Evolutionary conservation across 345 rosid species (phyloP).

Genomic region (sweet orange (Citrus sinensis)): DVS_A1.0 CM039164.1:3405001-3405500

Average conservation of each 20-base stretch:
- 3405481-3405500: conserved; percentile 68
- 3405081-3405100: conserved; percentile 82
- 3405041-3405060: conserved; percentile 82
- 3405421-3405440: conserved; percentile 50
- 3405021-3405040: conserved; percentile 74
- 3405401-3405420: neutral
- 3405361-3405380: neutral
- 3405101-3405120: conserved; percentile 79
- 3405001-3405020: conserved; percentile 62
- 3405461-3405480: conserved; percentile 72
- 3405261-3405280: neutral
- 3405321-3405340: neutral
- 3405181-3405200: neutral
- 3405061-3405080: conserved; percentile 81
- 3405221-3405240: neutral
- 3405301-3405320: neutral
- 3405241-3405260: neutral
- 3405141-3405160: neutral
- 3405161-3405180: neutral
- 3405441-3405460: conserved; percentile 94
- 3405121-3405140: conserved; percentile 31
- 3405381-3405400: neutral
- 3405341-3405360: neutral
- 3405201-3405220: neutral
- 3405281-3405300: neutral